These are phyloP conservation scores for Neurospora terricola DNA, from an alignment of 495 filamentous ascomycete genomes.

Conservation along the genomic window DNA sequence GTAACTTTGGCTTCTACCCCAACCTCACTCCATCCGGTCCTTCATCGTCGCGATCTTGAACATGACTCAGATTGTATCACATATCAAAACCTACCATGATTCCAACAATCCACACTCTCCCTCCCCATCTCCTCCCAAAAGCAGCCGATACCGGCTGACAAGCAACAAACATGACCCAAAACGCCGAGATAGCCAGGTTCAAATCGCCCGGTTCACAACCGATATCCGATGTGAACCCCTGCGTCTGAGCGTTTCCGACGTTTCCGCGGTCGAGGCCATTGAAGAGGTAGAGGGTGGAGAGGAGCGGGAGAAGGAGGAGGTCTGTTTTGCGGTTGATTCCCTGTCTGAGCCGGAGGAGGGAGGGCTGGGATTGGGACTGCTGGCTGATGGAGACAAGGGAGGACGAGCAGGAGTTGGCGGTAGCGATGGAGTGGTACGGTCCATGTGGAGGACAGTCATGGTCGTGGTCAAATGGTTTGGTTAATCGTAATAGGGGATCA, in stretches of 20 bases:
- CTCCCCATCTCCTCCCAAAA: constrained; percentile 42
- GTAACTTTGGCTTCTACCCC: background rate
- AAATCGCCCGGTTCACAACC: constrained; percentile 31
- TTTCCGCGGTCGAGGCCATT: constrained; percentile 35
- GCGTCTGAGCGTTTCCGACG: constrained; percentile 33
- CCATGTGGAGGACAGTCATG: background rate
- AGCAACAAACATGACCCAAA: constrained; percentile 47
- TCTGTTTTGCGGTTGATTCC: constrained; percentile 27
- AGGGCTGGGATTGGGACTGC: background rate
- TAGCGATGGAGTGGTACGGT: background rate
- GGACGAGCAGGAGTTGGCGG: background rate
- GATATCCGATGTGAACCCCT: constrained; percentile 24
- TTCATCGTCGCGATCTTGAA: background rate
- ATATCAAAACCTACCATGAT: constrained; percentile 33
- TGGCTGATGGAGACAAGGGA: background rate
- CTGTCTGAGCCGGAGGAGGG: background rate
- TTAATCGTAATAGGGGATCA: background rate
- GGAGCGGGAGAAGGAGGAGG: constrained; percentile 23
- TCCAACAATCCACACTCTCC: constrained; percentile 41
- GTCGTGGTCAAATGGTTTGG: background rate
- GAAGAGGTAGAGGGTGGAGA: constrained; percentile 30
- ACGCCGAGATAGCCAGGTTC: constrained; percentile 44
- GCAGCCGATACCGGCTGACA: constrained; percentile 48
- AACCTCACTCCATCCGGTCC: background rate
- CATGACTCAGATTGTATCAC: background rate